Evolutionary conservation across 352 stramenopile species (phyloP), one percentile per base, ranked within the genome.

Genomic region (Pythium periplocum): DNA sequence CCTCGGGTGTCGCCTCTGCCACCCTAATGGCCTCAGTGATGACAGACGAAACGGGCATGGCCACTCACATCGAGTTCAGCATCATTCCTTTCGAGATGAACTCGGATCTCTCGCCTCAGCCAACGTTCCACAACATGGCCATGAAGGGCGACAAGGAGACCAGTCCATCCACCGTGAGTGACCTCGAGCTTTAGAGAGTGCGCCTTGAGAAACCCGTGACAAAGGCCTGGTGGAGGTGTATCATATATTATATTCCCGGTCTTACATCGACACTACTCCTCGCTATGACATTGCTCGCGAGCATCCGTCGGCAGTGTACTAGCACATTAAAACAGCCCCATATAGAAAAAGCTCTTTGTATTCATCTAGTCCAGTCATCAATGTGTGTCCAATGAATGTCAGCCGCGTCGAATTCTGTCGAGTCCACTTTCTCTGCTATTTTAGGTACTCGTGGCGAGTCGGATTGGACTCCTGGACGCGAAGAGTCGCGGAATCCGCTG

Each of bases 31-130:
- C 66, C 2, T 86, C 78, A 8, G 57, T 71, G 6, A 69, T 89
- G 33, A 73, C 55, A n/a, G 75, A 89, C 64, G 78, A 86, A 32
- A 55, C 70, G 41, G 75, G 75, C 43, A 68, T 71, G 9, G 57
- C 77, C 32, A 61, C 61, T 34, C 62, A 67, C 42, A 61, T 89
- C 53, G 75, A 89, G 58, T 84, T 89, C 41, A 83, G 72, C 44
- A 60, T 89, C 9, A 73, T 88, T 48, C 74, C 73, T 6, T 70
- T 87, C 35, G 77, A 87, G 55, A 82, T 73, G 50, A 76, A 62
- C 45, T 75, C 73, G 0, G 64, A 77, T 6, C 54, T 68, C 17
- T 26, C 17, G 31, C 62, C 52, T 26, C 40, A 33, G 51, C 38
- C 51, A 17, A 38, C 56, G 35, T 61, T 60, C 48, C 40, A 58